Evolutionary conservation across 2,329 filamentous ascomycete genomes (phyloP), one percentile per base, ranked within the genome.

Genomic region (Botrytis fragariae): DNA sequence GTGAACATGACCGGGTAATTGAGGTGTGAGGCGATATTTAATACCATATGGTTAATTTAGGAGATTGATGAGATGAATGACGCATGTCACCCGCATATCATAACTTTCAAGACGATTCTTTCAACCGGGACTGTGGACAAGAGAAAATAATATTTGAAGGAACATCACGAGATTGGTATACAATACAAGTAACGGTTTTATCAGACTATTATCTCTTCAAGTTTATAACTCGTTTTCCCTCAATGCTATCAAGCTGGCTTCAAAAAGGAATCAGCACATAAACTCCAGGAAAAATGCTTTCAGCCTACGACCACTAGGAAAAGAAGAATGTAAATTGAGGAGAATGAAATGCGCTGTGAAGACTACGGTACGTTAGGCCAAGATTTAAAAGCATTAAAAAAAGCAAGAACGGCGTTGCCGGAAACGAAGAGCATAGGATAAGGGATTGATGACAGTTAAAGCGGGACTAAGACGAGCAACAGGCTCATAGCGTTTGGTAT

Each of bases 251-350:
- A 37, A 14, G 35, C 10, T 14, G 10, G 10, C 59, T 37, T 2
- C 10, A 12, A 37, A 61, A 25, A 14, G 20, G 10, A 37, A 14
- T 7, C 20, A 7, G 32, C 10, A 14, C 20, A 37, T 60, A 12
- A 60, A 10, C 59, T 60, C 59, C 32, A 25, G 32, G 22, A 25
- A 20, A 25, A 60, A 14, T 37, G 25, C 12, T 60, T 25, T 12
- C 32, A 35, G 35, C 0, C 4, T 22, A 25, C 2, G 4, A 37
- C 6, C 12, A 37, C 6, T 10, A 14, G 5, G 22, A 20, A 12
- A 4, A 25, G 6, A 37, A 22, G 12, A 61, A 0, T 25, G 3
- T 37, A 7, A 37, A 61, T 5, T 37, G 32, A 8, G 20, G 22
- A 51, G 1, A 20, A 14, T 25, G 12, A 7, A 8, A 35, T 25